phyloP scores from a whole-genome alignment of 345 rosid species.

The Nasturtium officinale region DNA sequence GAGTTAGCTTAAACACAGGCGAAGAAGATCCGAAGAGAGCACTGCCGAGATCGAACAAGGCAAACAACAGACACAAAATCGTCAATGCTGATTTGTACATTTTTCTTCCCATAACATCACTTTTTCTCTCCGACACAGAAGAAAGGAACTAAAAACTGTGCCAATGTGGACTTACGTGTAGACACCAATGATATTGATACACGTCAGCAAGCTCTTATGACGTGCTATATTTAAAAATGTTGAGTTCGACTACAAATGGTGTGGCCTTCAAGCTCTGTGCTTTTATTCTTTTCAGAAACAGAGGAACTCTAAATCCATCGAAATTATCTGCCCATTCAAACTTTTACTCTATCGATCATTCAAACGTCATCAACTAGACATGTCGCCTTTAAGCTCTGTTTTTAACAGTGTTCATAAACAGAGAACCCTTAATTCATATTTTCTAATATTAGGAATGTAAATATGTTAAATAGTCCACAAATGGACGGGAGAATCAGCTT shows the following conservation, averaged over 20 bases:
- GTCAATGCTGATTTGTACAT: slow-evolving; percentile 44
- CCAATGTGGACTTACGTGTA: slow-evolving; percentile 50
- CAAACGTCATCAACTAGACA: no score
- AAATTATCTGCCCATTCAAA: no score
- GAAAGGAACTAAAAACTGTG: not conserved
- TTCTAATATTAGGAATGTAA: not conserved
- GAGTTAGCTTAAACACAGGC: slow-evolving; percentile 86
- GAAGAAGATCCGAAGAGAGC: slow-evolving; percentile 88
- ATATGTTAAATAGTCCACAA: no score
- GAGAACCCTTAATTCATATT: not conserved
- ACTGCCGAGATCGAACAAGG: slow-evolving; percentile 36
- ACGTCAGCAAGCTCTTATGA: slow-evolving; percentile 43
- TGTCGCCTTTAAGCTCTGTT: no score
- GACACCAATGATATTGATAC: slow-evolving; percentile 53
- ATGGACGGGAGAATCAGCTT: not conserved
- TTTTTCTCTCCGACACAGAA: slow-evolving; percentile 2
- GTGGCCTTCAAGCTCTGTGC: no score
- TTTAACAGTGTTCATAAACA: no score
- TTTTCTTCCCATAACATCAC: slow-evolving; percentile 13
- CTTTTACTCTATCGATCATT: no score
- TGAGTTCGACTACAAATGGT: no score
- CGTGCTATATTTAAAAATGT: no score
- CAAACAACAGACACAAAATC: slow-evolving; percentile 35
- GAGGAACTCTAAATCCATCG: no score
- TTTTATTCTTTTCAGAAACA: no score